Conservation (phyloP, 228 moss, liverwort and hornwort genomes). For the Sphagnum magellanicum region DNA sequence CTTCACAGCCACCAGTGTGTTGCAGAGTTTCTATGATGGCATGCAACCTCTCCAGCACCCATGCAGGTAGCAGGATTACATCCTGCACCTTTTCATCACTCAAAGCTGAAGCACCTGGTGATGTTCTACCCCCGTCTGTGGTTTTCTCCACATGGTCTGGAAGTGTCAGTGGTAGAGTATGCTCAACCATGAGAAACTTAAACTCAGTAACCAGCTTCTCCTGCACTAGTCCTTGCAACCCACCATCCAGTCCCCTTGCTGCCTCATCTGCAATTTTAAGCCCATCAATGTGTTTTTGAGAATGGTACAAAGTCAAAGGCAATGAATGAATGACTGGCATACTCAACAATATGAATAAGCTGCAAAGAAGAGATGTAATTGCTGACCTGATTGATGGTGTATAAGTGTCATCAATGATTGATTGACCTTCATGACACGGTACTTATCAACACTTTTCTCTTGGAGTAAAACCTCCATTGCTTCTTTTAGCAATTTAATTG, state of each 20-base stretch:
- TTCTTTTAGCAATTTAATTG: conserved; percentile 49
- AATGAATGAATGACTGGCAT: no score
- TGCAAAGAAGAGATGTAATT: no score
- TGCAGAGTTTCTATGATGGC: conserved; percentile 56
- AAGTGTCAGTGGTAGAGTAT: conserved; percentile 12
- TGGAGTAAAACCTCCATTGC: conserved; percentile 52
- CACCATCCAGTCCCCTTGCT: conserved; percentile 23
- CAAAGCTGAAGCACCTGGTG: background rate
- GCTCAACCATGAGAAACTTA: conserved; percentile 15
- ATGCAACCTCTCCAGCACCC: conserved; percentile 47
- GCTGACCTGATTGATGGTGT: conserved; percentile 33
- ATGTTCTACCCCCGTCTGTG: background rate
- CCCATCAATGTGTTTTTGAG: no score
- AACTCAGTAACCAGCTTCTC: conserved; percentile 27
- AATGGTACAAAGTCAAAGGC: no score
- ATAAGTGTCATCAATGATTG: conserved; percentile 48
- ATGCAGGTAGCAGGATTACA: conserved; percentile 20
- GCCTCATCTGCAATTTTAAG: background rate
- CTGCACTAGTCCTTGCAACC: conserved; percentile 24
- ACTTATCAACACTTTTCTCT: conserved; percentile 41
- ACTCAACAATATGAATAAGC: no score
- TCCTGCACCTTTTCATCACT: background rate
- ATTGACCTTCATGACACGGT: conserved; percentile 45
- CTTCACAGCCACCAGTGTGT: conserved; percentile 47
- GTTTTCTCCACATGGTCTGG: background rate